Percentiles rank a stretch among this genome's conserved stretches.
Conservation (phyloP, 257 asterid species). For the Solanum microdontum region DNA sequence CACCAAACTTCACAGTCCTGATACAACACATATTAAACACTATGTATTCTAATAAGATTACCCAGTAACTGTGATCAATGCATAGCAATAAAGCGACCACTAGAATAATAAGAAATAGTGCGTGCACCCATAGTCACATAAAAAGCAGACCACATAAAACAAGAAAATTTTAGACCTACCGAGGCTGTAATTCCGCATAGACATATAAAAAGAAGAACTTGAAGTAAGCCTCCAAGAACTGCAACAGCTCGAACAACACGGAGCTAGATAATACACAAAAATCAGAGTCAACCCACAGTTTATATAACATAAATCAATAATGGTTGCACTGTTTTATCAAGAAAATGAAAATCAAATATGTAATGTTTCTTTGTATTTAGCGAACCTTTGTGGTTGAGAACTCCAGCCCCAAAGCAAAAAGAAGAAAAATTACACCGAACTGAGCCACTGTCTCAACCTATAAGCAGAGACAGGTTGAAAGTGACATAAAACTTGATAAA, state of each 20-base stretch:
- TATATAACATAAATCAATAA: background rate
- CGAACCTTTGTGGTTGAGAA: slow-evolving; percentile 85
- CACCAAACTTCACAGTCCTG: background rate
- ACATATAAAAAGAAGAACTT: slow-evolving; percentile 88
- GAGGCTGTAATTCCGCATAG: slow-evolving; percentile 85
- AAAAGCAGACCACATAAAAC: background rate
- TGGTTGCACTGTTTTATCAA: background rate
- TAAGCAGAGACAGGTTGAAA: slow-evolving; percentile 12
- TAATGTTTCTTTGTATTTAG: background rate
- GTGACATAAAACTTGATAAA: slow-evolving; percentile 1
- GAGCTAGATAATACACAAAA: slow-evolving; percentile 37
- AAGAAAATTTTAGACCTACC: slow-evolving; percentile 31
- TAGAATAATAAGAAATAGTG: background rate
- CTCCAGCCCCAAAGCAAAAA: slow-evolving; percentile 96
- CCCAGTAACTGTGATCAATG: background rate
- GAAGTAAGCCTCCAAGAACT: slow-evolving; percentile 91
- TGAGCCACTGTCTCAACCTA: slow-evolving; percentile 99
- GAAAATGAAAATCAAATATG: background rate
- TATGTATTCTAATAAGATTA: background rate
- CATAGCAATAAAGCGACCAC: background rate
- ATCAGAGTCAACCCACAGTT: background rate
- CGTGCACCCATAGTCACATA: background rate
- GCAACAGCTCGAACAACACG: slow-evolving; percentile 99
- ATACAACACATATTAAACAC: background rate
- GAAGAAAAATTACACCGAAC: slow-evolving; percentile 97